Percentiles rank a stretch among this genome's conserved stretches.
Evolutionary conservation across 176 grass and related monocot genomes (phyloP).

Genomic region (Puccinellia tenuiflora): DNA sequence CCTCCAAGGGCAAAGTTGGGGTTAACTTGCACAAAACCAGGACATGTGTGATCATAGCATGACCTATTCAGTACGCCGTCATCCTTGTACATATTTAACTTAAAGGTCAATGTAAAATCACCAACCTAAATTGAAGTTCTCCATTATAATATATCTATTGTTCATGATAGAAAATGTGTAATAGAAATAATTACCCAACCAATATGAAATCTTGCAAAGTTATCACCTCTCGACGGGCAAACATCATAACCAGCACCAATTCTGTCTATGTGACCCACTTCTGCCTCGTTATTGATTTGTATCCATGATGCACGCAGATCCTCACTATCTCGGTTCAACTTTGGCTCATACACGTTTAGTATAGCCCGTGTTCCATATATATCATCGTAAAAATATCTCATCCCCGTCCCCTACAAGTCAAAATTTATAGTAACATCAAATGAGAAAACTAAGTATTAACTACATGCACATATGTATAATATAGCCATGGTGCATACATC

Average conservation of each 20-base stretch:
- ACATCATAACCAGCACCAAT: neutral
- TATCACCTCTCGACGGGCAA: neutral
- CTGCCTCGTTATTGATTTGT: neutral
- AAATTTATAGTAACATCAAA: neutral
- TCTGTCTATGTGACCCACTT: neutral
- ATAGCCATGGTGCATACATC: too few relatives aligned
- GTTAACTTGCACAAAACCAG: conserved; percentile 37
- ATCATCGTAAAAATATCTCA: neutral
- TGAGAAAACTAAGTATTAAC: neutral
- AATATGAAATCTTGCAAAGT: conserved; percentile 1
- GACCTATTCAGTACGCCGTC: neutral
- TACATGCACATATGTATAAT: too few relatives aligned
- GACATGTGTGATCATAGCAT: neutral
- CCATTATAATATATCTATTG: neutral
- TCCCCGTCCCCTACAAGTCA: neutral
- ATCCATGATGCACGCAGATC: neutral
- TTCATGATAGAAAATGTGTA: neutral
- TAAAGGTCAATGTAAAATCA: neutral
- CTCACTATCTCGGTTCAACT: neutral
- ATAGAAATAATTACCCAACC: neutral
- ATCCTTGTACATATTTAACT: neutral
- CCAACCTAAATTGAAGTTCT: neutral
- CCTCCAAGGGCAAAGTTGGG: neutral
- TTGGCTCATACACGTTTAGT: neutral
- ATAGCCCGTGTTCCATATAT: neutral